Evolutionary conservation across 306 rosid species (phyloP).

Genomic region (Pyrus bretschneideri): DNA sequence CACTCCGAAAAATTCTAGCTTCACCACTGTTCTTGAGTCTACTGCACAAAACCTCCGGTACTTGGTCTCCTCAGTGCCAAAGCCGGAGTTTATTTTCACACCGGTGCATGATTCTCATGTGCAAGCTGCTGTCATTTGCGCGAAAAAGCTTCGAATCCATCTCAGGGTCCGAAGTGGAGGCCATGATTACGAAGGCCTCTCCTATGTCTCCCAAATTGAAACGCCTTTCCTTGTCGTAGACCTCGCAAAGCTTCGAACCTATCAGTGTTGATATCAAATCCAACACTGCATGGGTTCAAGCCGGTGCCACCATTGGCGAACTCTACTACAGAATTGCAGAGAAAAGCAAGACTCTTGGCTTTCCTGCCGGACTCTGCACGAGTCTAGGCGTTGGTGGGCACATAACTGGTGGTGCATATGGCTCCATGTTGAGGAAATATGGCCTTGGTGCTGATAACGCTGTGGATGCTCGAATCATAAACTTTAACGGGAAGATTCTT

Average conservation of each 20-base stretch:
- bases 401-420: conserved; percentile 73
- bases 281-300: conserved; percentile 66
- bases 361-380: conserved; percentile 70
- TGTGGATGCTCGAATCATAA: conserved; percentile 43
- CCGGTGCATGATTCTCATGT: conserved; percentile 57
- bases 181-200: conserved; percentile 82
- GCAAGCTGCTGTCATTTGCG: conserved; percentile 58
- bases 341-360: conserved; percentile 56
- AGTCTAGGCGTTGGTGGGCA: conserved; percentile 75
- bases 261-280: conserved; percentile 32
- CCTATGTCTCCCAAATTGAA: conserved; percentile 52
- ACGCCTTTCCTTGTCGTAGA: conserved; percentile 55
- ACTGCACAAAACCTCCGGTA: conserved; percentile 53
- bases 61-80: conserved; percentile 46
- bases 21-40: conserved; percentile 32
- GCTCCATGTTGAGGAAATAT: conserved; percentile 67
- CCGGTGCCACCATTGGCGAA: conserved; percentile 73
- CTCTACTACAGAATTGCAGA: conserved; percentile 57
- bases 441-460: conserved; percentile 71
- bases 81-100: conserved; percentile 64
- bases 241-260: conserved; percentile 43
- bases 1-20: conserved; percentile 32
- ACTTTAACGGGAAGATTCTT: conserved; percentile 42
- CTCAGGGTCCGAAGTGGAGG: conserved; percentile 71
- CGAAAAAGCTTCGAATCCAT: conserved; percentile 50